Evolutionary conservation across 345 rosid genomes (phyloP).

Genomic region (Acer saccharum): DNA sequence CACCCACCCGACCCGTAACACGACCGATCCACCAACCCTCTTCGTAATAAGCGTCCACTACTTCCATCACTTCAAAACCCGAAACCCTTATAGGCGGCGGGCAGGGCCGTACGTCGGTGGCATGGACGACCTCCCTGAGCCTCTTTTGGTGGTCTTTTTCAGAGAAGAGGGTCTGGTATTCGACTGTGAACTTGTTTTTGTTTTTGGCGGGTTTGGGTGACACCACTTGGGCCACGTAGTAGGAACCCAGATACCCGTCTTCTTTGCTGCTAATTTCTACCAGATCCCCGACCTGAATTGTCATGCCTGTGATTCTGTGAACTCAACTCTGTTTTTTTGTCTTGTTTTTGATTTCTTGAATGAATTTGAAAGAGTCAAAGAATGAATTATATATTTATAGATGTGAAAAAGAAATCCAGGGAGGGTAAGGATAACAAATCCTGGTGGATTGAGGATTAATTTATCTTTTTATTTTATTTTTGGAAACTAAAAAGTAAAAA

Average conservation of each 20-base stretch:
- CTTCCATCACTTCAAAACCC: conserved; percentile 2
- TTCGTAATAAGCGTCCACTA: conserved; percentile 14
- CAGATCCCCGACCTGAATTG: background rate
- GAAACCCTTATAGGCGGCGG: background rate
- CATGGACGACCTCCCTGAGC: conserved; percentile 13
- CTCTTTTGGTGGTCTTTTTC: conserved; percentile 8
- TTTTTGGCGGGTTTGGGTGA: background rate
- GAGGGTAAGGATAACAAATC: too few relatives aligned
- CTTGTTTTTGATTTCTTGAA: background rate
- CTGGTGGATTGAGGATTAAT: too few relatives aligned
- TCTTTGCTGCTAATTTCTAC: conserved; percentile 26
- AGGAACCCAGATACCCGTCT: conserved; percentile 24
- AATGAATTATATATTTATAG: too few relatives aligned
- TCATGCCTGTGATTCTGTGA: background rate
- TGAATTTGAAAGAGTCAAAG: background rate
- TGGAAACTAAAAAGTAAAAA: too few relatives aligned
- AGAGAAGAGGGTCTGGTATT: conserved; percentile 10
- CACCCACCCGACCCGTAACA: background rate
- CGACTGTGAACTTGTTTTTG: background rate
- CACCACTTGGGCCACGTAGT: conserved; percentile 9
- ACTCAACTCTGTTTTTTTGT: too few relatives aligned
- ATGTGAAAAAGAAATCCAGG: too few relatives aligned
- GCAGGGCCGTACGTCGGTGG: conserved; percentile 12
- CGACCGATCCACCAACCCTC: conserved; percentile 20
- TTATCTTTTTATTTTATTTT: too few relatives aligned